Evolutionary conservation across 352 stramenopile genomes (phyloP).

Genomic region (Pythium guiyangense): DNA sequence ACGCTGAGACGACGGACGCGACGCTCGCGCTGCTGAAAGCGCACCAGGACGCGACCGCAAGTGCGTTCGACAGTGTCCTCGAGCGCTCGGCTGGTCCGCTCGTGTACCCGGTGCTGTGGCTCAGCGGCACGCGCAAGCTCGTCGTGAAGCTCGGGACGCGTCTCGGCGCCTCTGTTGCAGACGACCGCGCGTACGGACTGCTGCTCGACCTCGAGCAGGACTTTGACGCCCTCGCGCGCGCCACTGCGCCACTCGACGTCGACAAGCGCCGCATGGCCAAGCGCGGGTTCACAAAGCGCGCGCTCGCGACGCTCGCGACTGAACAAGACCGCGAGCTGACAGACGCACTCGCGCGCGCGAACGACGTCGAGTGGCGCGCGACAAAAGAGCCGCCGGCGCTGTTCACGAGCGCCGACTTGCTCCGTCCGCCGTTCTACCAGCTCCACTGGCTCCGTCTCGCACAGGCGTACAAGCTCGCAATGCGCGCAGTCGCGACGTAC

Average conservation of each 20-base stretch:
- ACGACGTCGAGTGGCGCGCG: conserved; percentile 44
- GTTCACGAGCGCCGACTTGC: conserved; percentile 40
- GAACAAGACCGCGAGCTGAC: conserved; percentile 17
- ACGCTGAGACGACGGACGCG: conserved; percentile 46
- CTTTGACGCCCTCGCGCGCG: conserved; percentile 18
- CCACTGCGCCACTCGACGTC: background rate
- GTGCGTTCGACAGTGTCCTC: conserved; percentile 51
- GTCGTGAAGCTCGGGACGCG: conserved; percentile 43
- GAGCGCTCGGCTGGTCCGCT: conserved; percentile 28
- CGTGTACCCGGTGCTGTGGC: conserved; percentile 48
- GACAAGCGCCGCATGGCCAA: conserved; percentile 22
- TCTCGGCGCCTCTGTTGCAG: conserved; percentile 31
- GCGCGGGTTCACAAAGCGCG: conserved; percentile 36
- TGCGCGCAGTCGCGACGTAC: conserved; percentile 37
- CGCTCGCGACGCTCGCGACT: conserved; percentile 16
- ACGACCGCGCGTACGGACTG: conserved; percentile 66
- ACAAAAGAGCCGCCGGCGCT: conserved; percentile 22
- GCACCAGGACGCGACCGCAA: conserved; percentile 40
- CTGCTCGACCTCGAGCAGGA: conserved; percentile 54
- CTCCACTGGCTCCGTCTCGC: conserved; percentile 46
- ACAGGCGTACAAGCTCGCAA: conserved; percentile 40
- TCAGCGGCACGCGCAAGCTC: conserved; percentile 32
- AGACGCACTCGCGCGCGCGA: conserved; percentile 14
- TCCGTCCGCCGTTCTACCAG: conserved; percentile 44
- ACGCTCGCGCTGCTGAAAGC: conserved; percentile 46